Conservation (phyloP, 2,329 filamentous ascomycete genomes). For the Fusarium sp. region DNA sequence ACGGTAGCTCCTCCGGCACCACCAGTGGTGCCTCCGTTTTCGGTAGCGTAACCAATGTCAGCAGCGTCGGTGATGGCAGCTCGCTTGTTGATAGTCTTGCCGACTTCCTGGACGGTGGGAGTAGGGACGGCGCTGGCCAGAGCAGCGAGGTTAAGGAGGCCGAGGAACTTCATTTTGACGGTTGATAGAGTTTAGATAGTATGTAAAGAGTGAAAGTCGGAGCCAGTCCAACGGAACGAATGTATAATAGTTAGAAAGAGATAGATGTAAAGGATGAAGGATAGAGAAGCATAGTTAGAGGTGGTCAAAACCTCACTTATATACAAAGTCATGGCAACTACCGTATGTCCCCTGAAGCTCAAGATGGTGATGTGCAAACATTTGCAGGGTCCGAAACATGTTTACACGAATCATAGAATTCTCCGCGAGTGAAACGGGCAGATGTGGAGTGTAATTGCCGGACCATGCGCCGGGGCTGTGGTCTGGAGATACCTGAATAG, state of each 20-base stretch:
- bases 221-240: constrained; percentile 39
- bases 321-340: constrained; percentile 28
- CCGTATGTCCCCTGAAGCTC: neutral
- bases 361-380: constrained; percentile 15
- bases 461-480: neutral
- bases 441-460: constrained; percentile 9
- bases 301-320: constrained; percentile 23
- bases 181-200: constrained; percentile 1
- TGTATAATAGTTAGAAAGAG: constrained; percentile 28
- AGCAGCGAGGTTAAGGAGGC: constrained; percentile 47
- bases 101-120: constrained; percentile 45
- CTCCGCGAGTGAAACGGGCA: constrained; percentile 34
- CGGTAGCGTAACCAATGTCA: constrained; percentile 50
- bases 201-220: constrained; percentile 35
- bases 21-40: constrained; percentile 59
- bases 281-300: neutral
- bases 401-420: constrained; percentile 43
- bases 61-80: constrained; percentile 53
- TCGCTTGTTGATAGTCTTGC: constrained; percentile 49
- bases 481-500: neutral
- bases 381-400: constrained; percentile 14
- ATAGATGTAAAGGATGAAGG: constrained; percentile 28
- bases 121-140: constrained; percentile 48
- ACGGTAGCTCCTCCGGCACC: constrained; percentile 62
- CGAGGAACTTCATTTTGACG: constrained; percentile 50